Percentiles rank a stretch among this genome's conserved stretches.
Conservation (phyloP, 1,284 basidiomycete species). For the Gastroboletus turbinatus region DNA sequence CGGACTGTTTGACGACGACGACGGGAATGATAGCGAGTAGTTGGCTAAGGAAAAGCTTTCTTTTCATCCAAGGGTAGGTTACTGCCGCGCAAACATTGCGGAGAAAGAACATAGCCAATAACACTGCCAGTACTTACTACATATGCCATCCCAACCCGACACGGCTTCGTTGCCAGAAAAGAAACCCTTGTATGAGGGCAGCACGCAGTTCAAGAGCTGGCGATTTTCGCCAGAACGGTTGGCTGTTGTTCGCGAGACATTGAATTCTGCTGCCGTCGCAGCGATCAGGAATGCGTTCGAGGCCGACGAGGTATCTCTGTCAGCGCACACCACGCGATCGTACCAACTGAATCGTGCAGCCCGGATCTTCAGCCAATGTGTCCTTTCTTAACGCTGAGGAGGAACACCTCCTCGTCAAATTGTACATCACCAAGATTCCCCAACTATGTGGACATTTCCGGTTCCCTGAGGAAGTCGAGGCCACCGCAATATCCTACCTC, state of each 20-base stretch:
- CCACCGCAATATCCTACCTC: slow-evolving; percentile 88
- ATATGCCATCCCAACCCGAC: neutral
- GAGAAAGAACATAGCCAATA: no score
- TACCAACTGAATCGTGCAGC: slow-evolving; percentile 20
- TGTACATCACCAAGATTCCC: slow-evolving; percentile 87
- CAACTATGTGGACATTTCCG: slow-evolving; percentile 84
- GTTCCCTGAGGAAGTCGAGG: slow-evolving; percentile 90
- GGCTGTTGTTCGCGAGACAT: slow-evolving; percentile 51
- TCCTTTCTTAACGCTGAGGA: slow-evolving; percentile 62
- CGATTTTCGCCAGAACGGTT: slow-evolving; percentile 75
- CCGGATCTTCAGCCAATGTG: slow-evolving; percentile 22
- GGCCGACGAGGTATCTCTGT: slow-evolving; percentile 65
- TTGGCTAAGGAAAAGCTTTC: no score
- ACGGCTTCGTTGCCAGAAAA: slow-evolving; percentile 1
- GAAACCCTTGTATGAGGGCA: slow-evolving; percentile 68
- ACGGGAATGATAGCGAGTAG: no score
- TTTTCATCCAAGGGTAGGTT: neutral
- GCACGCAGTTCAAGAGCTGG: slow-evolving; percentile 89
- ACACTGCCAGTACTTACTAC: neutral
- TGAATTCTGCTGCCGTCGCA: slow-evolving; percentile 76
- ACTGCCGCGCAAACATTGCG: no score
- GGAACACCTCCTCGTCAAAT: slow-evolving; percentile 85
- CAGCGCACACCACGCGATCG: slow-evolving; percentile 2
- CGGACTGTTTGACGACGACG: no score
- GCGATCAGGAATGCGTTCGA: slow-evolving; percentile 78